phyloP scores from a whole-genome alignment of 148 eudicot genomes.

The Fagopyrum esculentum region DNA sequence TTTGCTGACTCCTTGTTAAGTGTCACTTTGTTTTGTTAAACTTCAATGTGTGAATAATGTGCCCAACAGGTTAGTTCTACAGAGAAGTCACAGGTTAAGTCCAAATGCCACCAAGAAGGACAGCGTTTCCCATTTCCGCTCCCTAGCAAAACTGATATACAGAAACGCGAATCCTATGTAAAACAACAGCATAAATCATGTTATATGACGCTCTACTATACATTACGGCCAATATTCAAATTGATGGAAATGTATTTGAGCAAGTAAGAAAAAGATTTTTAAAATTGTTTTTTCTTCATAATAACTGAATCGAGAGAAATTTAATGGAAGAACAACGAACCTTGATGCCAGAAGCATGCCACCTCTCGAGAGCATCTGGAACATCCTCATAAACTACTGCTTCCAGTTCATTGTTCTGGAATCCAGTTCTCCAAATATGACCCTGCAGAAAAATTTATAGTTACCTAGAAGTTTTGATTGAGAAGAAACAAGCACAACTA shows the following conservation, averaged over 20 bases:
- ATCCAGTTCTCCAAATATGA: conserved; percentile 94
- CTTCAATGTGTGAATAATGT: neutral
- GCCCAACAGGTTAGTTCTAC: neutral
- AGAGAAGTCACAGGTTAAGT: neutral
- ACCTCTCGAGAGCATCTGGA: conserved; percentile 76
- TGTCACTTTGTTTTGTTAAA: neutral
- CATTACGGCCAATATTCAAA: no score
- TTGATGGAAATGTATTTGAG: neutral
- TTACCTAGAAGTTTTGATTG: neutral
- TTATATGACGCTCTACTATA: no score
- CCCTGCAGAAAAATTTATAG: conserved; percentile 36
- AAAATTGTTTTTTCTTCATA: neutral
- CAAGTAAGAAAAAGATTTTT: neutral
- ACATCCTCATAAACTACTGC: conserved; percentile 84
- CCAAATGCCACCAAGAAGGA: neutral
- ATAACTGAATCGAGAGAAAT: neutral
- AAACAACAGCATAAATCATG: no score
- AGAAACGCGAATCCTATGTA: neutral
- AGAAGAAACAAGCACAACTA: conserved; percentile 8
- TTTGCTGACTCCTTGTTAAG: neutral
- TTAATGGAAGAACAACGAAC: conserved; percentile 22
- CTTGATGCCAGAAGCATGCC: conserved; percentile 85
- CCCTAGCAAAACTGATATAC: no score
- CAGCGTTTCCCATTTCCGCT: neutral
- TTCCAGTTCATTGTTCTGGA: conserved; percentile 58